Evolutionary conservation across 495 filamentous ascomycete species (phyloP), one percentile per base, ranked within the genome.

Genomic region (Cercophora sp.): DNA sequence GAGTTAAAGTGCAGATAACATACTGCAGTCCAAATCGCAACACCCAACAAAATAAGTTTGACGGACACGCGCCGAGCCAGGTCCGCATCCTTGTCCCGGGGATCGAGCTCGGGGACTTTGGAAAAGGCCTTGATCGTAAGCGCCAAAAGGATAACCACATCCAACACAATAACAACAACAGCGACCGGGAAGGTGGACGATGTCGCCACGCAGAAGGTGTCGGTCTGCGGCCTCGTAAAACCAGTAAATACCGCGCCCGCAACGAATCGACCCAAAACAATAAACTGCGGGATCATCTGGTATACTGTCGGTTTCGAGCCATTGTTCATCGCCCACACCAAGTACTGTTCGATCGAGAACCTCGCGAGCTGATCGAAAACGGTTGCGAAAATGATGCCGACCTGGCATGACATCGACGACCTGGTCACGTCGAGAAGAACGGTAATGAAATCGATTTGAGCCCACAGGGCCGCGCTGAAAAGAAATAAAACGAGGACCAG

Each of bases 401-500:
- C 61, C 58, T 79, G 77, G 59, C 78, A 81, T 24, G 68, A 60
- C 27, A 65, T 68, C 22, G 70, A 54, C 4, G 71, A 68, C 10
- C 62, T 65, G 8, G 67, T 51, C 43, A 55, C 39, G 26, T 76
- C 62, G 59, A 81, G 66, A 20, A 79, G 58, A 19, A 75, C 66
- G 1, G 72, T 59, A 43, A 75, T 59, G 50, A 81, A 80, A 48
- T 73, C 72, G 59, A 71, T 54, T 18, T 72, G 61, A 36, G 75
- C 76, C 78, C 78, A 81, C 65, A 76, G 67, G 43, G 73, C 72
- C 24, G 71, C 66, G 52, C 71, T 73, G 8, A 70, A 43, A 52
- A 80, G 68, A 60, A 81, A 81, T 43, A 70, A 55, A 58, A 76
- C 60, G 78, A 81, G 78, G 77, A 75, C 78, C 78, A 81, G 78